Percentiles rank a stretch among this genome's conserved stretches.
Evolutionary conservation across 2,329 filamentous ascomycete genomes (phyloP).

Genomic region (Aspergillus aculeatus): DNA sequence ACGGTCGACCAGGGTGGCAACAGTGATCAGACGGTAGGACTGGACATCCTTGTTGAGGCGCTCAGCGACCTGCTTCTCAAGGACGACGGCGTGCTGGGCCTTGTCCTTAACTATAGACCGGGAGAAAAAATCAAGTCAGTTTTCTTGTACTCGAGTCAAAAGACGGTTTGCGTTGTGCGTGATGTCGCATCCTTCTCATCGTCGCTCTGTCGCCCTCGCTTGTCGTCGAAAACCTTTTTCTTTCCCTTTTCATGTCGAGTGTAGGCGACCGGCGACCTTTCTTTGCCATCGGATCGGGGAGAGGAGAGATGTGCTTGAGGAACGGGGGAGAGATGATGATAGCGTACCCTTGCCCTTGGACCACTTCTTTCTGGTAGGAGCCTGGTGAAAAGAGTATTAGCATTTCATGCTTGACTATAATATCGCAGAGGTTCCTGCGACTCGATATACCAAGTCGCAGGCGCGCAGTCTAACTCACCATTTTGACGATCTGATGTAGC

Average conservation of each 20-base stretch:
- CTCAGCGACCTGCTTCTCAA: slow-evolving; percentile 96
- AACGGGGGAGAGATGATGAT: slow-evolving; percentile 7
- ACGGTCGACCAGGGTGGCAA: slow-evolving; percentile 97
- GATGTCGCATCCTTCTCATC: too few species aligned
- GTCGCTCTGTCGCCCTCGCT: too few species aligned
- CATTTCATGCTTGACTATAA: slow-evolving; percentile 14
- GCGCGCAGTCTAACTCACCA: slow-evolving; percentile 30
- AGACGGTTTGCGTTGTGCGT: too few species aligned
- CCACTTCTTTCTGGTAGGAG: slow-evolving; percentile 58
- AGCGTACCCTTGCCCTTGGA: slow-evolving; percentile 56
- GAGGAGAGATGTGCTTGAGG: background rate
- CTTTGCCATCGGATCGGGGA: background rate
- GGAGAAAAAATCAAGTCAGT: slow-evolving; percentile 19
- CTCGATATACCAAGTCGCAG: background rate
- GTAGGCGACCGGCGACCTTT: slow-evolving; percentile 11
- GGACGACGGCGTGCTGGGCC: slow-evolving; percentile 96
- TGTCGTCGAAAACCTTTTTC: too few species aligned
- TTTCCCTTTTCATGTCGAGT: too few species aligned
- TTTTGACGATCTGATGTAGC: slow-evolving; percentile 39
- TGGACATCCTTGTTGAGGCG: slow-evolving; percentile 99
- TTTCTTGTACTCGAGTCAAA: background rate
- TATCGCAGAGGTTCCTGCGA: background rate
- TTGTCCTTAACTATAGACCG: slow-evolving; percentile 94
- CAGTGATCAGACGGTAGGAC: slow-evolving; percentile 98
- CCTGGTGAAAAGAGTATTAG: slow-evolving; percentile 47